These are phyloP conservation scores for Poronia punctata DNA, from an alignment of 495 filamentous ascomycete species.

Conservation along the genomic window DNA sequence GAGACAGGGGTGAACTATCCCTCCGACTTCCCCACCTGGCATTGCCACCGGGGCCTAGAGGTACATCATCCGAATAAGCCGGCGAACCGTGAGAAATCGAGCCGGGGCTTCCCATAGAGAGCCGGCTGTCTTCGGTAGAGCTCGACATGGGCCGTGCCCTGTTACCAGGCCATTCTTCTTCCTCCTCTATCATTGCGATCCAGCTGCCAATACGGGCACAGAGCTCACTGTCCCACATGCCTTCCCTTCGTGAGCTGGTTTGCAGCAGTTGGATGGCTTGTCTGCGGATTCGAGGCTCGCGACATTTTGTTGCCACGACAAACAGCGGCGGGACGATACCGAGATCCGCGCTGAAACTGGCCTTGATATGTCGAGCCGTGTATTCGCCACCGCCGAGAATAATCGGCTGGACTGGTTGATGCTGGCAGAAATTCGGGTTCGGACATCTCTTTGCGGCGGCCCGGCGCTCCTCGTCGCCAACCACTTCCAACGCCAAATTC, in stretches of 20 bases:
- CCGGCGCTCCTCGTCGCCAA: conserved; percentile 42
- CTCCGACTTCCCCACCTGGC: conserved; percentile 29
- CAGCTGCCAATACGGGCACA: conserved; percentile 47
- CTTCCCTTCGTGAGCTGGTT: conserved; percentile 50
- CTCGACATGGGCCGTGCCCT: conserved; percentile 24
- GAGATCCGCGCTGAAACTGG: conserved; percentile 47
- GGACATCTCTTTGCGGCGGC: conserved; percentile 39
- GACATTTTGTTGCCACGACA: conserved; percentile 52
- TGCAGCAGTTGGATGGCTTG: conserved; percentile 50
- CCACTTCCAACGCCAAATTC: conserved; percentile 38
- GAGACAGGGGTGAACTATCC: conserved; percentile 21
- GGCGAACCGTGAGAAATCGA: conserved; percentile 20
- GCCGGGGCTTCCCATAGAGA: conserved; percentile 22
- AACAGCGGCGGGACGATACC: conserved; percentile 51
- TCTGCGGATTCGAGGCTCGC: conserved; percentile 46
- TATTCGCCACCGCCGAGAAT: conserved; percentile 35
- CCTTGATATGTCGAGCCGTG: conserved; percentile 42
- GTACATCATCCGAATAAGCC: conserved; percentile 25
- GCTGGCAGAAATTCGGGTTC: conserved; percentile 32
- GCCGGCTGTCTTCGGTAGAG: conserved; percentile 23
- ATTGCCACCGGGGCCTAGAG: conserved; percentile 38
- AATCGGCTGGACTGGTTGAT: conserved; percentile 31
- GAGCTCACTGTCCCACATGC: conserved; percentile 56
- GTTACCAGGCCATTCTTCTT: conserved; percentile 26
- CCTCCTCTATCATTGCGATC: conserved; percentile 53